These are phyloP conservation scores for Ceratopteris richardii DNA, from an alignment of 75 land plant species.

Conservation along the genomic window DNA sequence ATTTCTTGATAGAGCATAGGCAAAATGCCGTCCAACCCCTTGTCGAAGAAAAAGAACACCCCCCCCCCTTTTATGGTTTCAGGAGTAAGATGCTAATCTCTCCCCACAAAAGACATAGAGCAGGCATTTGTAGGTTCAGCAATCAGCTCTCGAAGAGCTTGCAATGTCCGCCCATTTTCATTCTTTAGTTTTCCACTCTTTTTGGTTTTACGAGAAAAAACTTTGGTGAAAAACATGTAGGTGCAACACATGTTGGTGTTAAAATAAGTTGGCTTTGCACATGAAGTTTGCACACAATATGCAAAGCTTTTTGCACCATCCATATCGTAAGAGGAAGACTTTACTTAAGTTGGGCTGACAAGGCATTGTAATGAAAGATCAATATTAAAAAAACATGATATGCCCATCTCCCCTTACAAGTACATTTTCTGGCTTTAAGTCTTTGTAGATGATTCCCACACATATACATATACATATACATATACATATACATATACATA, in stretches of 20 bases:
- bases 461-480: no score
- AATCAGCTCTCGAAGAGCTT: constrained; percentile 73
- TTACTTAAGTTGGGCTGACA: constrained; percentile 71
- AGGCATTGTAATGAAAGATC: constrained; percentile 71
- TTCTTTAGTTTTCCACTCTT: constrained; percentile 31
- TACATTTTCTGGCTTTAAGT: constrained; percentile 82
- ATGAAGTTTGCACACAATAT: constrained; percentile 25
- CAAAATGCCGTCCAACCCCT: no score
- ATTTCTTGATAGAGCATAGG: no score
- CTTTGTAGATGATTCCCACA: constrained; percentile 82
- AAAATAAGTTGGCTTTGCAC: constrained; percentile 15
- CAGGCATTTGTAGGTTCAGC: constrained; percentile 84
- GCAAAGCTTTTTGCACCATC: constrained; percentile 11
- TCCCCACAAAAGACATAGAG: constrained; percentile 87
- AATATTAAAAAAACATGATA: constrained; percentile 86
- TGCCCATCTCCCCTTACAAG: constrained; percentile 87
- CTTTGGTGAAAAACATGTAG: constrained; percentile 43
- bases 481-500: no score
- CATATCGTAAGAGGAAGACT: constrained; percentile 8
- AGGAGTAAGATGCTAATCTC: constrained; percentile 82
- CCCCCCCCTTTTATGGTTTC: constrained; percentile 86
- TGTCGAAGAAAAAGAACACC: no score
- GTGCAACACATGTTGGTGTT: constrained; percentile 51
- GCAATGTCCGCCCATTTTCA: constrained; percentile 8
- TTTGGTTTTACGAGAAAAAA: constrained; percentile 15